Base-by-base conservation (phyloP, 2,329 filamentous ascomycete genomes). In the Stagonosporopsis cucurbitacearum region DNA sequence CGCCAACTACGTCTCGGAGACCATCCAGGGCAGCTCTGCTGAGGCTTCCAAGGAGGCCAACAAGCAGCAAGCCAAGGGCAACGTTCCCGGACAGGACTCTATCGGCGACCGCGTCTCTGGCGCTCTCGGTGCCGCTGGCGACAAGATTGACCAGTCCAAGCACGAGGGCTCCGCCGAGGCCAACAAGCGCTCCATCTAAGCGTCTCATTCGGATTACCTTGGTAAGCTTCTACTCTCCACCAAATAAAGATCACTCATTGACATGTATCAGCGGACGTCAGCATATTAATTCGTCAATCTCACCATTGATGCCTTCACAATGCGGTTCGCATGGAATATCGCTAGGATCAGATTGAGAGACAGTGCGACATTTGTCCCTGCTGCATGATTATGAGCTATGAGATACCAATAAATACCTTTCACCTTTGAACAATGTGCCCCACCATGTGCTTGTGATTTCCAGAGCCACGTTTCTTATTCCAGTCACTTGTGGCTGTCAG, bases 1-100 rank as follows among this genome's bases (percentile, higher is more conserved):
- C 71, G 85, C 79, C 79, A 88, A 88, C 83, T 88, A 88, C 84
- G 85, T 88, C 78, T 77, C 84, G 65, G 87, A 88, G 81, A 78
- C 80, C 69, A 76, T 86, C 72, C 81, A 88, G 80, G 79, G 86
- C 73, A 79, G 79, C 58, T 72, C 80, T 60, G 78, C 79, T 59
- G 80, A 82, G 64, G 78, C 83, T 59, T 84, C 81, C 78, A 89
- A 89, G 84, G 86, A 88, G 79, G 79, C 80, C 79, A 89, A 89
- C 84, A 88, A 89, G 84, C 66, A 70, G 63, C 74, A 77, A 63
- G 76, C 75, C 69, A 78, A 78, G 63, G 87, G 86, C 75, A 88
- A 89, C 82, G 84, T 86, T 72, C 64, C 66, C 60, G 67, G 68
- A 36, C 46, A 70, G 39, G 64, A 66, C 60, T 57, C 58, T 30